Percentiles rank a stretch among this genome's conserved stretches.
phyloP scores from a whole-genome alignment of 2,329 filamentous ascomycete genomes.

The Arthroderma sp. region DNA sequence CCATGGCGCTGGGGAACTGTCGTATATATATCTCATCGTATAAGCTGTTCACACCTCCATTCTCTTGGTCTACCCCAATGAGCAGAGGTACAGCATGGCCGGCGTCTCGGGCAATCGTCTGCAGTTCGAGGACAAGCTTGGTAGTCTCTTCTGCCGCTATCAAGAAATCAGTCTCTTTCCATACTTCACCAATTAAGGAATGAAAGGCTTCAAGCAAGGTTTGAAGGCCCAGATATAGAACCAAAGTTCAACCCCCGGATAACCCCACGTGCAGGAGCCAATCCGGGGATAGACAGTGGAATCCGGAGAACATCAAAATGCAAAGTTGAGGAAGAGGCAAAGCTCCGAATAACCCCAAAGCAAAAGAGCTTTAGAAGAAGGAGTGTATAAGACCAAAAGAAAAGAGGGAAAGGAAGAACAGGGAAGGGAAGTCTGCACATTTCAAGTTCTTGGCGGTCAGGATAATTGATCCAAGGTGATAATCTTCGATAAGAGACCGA shows the following conservation, averaged over 20 bases:
- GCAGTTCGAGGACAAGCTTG: slow-evolving; percentile 74
- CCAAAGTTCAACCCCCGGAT: too few species aligned
- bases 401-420: slow-evolving; percentile 2
- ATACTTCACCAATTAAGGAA: slow-evolving; percentile 1
- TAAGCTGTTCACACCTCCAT: slow-evolving; percentile 92
- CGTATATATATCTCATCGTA: slow-evolving; percentile 93
- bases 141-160: slow-evolving; percentile 84
- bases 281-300: too few species aligned
- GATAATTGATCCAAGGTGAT: slow-evolving; percentile 73
- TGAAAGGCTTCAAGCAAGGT: too few species aligned
- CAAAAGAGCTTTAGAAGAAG: slow-evolving; percentile 2
- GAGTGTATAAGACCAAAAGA: slow-evolving; percentile 2
- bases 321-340: too few species aligned
- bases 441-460: slow-evolving; percentile 53
- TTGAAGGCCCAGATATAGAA: too few species aligned
- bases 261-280: too few species aligned
- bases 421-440: slow-evolving; percentile 31
- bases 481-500: slow-evolving; percentile 47
- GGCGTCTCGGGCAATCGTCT: slow-evolving; percentile 79
- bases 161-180: slow-evolving; percentile 18
- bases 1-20: slow-evolving; percentile 96
- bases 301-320: too few species aligned
- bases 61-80: slow-evolving; percentile 91
- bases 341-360: too few species aligned
- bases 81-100: slow-evolving; percentile 80